phyloP scores from a whole-genome alignment of 352 stramenopile species.

The Phytopythium montanum region DNA sequence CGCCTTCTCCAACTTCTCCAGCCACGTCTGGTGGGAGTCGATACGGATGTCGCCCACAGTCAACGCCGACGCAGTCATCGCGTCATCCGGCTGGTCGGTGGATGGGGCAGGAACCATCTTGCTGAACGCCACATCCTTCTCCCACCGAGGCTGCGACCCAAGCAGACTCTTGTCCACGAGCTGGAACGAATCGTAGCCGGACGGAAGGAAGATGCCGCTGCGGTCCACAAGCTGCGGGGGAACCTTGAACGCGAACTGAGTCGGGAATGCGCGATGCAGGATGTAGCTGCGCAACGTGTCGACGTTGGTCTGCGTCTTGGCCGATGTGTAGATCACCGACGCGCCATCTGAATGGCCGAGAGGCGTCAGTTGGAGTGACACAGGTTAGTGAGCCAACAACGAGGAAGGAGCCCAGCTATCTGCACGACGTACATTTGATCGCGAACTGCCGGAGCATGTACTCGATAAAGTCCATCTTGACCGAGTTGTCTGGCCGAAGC shows the following conservation, averaged over 20 bases:
- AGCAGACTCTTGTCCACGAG: constrained; percentile 76
- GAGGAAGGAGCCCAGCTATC: neutral
- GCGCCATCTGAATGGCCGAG: constrained; percentile 46
- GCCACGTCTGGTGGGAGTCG: constrained; percentile 69
- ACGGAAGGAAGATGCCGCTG: constrained; percentile 65
- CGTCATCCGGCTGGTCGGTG: constrained; percentile 28
- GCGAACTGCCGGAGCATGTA: constrained; percentile 75
- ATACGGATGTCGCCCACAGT: constrained; percentile 51
- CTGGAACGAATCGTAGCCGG: constrained; percentile 74
- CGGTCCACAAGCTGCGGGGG: constrained; percentile 74
- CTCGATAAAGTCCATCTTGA: constrained; percentile 87
- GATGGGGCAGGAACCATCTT: constrained; percentile 70
- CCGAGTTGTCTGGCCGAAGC: constrained; percentile 71
- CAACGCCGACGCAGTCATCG: constrained; percentile 17
- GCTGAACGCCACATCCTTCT: constrained; percentile 72
- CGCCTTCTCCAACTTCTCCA: constrained; percentile 80
- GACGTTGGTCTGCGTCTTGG: constrained; percentile 73
- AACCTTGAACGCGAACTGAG: constrained; percentile 64
- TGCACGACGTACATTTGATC: constrained; percentile 56
- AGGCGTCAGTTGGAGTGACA: constrained; percentile 1
- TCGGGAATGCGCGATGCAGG: constrained; percentile 61
- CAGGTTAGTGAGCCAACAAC: constrained; percentile 8
- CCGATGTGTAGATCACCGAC: constrained; percentile 76
- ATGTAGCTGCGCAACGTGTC: constrained; percentile 74
- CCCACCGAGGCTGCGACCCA: constrained; percentile 70